phyloP scores from a whole-genome alignment of 2,329 filamentous ascomycete species.

The Botrytis sinoallii region DNA sequence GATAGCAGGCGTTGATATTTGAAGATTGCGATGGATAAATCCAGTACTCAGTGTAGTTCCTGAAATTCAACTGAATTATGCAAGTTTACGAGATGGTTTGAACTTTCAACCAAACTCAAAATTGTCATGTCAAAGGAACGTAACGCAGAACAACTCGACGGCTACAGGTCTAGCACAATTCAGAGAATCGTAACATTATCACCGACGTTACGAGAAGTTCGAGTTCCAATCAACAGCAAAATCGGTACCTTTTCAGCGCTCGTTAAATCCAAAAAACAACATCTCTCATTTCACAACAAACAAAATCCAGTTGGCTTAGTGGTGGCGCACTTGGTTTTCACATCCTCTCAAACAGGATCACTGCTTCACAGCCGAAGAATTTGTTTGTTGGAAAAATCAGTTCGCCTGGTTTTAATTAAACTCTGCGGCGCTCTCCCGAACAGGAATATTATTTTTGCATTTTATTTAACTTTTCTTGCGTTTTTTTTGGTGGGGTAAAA shows the following conservation, averaged over 20 bases:
- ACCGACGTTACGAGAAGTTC: not conserved
- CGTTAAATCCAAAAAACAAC: not conserved
- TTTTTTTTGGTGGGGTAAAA: not conserved
- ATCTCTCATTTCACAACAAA: not conserved
- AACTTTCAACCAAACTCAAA: not conserved
- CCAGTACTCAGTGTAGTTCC: not conserved
- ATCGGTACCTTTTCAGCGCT: not conserved
- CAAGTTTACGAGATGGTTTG: not conserved
- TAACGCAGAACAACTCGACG: not conserved
- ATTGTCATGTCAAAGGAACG: not conserved
- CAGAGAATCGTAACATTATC: not conserved
- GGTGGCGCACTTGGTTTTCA: slow-evolving; percentile 4
- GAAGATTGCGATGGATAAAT: not conserved
- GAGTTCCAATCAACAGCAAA: not conserved
- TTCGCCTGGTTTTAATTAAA: not conserved
- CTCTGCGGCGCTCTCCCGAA: not conserved
- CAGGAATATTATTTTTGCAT: not conserved
- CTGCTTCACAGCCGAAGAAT: not conserved
- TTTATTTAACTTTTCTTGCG: not conserved
- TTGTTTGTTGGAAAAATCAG: not conserved
- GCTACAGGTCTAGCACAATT: not conserved
- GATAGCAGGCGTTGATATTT: not conserved
- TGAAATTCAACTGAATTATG: not conserved
- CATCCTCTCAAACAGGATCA: slow-evolving; percentile 2
- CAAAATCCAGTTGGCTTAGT: slow-evolving; percentile 1